A percentile compares a stretch with the other conserved stretches of the same genome.
Conservation (phyloP, 257 asterid species). For the Craterostigma plantagineum region DNA sequence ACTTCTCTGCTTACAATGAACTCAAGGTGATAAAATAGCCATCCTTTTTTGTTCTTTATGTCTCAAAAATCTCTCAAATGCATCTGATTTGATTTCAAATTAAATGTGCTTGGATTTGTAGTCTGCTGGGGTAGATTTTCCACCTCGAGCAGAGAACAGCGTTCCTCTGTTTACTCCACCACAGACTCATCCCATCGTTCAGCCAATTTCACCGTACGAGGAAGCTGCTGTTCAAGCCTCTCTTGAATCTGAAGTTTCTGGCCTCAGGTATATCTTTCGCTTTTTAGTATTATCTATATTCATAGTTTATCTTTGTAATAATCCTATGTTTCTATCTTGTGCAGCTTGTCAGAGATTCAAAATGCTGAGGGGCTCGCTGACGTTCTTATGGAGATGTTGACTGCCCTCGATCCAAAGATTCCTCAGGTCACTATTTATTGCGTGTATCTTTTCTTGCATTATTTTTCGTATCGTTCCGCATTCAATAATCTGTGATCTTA, state of each 20-base stretch:
- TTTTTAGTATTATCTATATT: not conserved
- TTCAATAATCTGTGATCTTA: too few relatives aligned
- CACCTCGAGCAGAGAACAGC: slow-evolving; percentile 75
- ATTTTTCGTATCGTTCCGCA: too few relatives aligned
- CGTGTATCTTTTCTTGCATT: too few relatives aligned
- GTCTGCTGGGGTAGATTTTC: slow-evolving; percentile 78
- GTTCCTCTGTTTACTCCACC: slow-evolving; percentile 91
- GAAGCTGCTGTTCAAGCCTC: slow-evolving; percentile 95
- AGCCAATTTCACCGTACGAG: slow-evolving; percentile 39
- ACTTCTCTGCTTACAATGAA: slow-evolving; percentile 77
- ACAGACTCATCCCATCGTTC: slow-evolving; percentile 66
- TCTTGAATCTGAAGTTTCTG: slow-evolving; percentile 76
- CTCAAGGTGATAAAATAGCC: slow-evolving; percentile 38
- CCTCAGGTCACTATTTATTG: slow-evolving; percentile 37
- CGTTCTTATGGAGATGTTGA: slow-evolving; percentile 71
- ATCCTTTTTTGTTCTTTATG: too few relatives aligned
- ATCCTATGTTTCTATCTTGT: too few relatives aligned
- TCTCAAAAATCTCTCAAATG: not conserved
- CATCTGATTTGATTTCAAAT: not conserved
- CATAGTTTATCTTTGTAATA: too few relatives aligned
- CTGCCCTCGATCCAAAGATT: slow-evolving; percentile 62
- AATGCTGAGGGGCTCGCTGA: slow-evolving; percentile 74
- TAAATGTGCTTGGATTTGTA: not conserved
- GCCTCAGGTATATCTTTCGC: slow-evolving; percentile 47
- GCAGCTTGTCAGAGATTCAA: slow-evolving; percentile 69